Conservation (phyloP, 192 early-diverging fungal genomes). For the Backusella liffmaniae region DNA sequence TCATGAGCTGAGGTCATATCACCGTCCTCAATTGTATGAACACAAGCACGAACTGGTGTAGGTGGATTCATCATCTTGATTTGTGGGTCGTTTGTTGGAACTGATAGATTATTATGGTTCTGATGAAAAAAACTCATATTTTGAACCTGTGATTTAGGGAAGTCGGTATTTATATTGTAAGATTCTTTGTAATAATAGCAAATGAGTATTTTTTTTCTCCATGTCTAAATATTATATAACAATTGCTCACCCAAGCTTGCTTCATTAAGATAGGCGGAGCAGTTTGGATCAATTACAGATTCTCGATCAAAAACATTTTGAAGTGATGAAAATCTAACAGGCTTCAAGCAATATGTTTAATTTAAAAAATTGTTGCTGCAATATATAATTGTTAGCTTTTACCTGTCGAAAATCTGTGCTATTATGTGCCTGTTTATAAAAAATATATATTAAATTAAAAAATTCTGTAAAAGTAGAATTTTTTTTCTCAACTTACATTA, state of each 20-base stretch:
- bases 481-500: slow-evolving; percentile 4
- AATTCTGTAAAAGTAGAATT: background rate
- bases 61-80: slow-evolving; percentile 15
- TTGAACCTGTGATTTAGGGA: background rate
- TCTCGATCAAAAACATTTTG: slow-evolving; percentile 7
- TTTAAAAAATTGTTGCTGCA: background rate
- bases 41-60: slow-evolving; percentile 11
- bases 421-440: background rate
- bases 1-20: background rate
- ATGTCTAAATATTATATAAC: background rate
- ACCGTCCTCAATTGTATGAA: background rate
- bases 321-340: slow-evolving; percentile 3
- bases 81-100: background rate
- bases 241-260: slow-evolving; percentile 13
- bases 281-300: slow-evolving; percentile 11
- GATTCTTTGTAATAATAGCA: background rate
- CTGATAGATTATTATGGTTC: slow-evolving; percentile 7
- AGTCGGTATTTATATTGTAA: background rate
- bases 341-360: background rate
- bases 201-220: background rate
- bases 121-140: slow-evolving; percentile 10
- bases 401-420: slow-evolving; percentile 11
- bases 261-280: background rate
- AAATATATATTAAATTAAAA: background rate
- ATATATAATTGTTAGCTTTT: background rate